These are phyloP conservation scores for Nothophaeocryptopus gaeumannii DNA, from an alignment of 2,329 filamentous ascomycete genomes.

Conservation along the genomic window DNA sequence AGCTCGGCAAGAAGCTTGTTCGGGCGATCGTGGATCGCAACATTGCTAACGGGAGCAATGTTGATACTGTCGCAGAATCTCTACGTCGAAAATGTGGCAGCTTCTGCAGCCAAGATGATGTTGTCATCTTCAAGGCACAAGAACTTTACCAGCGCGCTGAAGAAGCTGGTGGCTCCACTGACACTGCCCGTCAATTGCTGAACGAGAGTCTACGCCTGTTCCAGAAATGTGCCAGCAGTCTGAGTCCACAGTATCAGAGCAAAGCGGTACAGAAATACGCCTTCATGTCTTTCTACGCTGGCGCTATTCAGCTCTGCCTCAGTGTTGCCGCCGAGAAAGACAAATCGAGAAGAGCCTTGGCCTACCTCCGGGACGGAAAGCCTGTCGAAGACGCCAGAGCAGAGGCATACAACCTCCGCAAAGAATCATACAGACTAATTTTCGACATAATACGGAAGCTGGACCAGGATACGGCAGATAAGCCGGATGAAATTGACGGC, in stretches of 20 bases:
- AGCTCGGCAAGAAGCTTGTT: constrained; percentile 88
- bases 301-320: constrained; percentile 83
- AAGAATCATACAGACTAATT: constrained; percentile 80
- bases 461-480: constrained; percentile 65
- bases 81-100: constrained; percentile 86
- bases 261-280: constrained; percentile 77
- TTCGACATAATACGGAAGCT: constrained; percentile 76
- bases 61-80: constrained; percentile 96
- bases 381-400: constrained; percentile 68
- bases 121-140: constrained; percentile 97
- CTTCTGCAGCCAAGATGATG: constrained; percentile 96
- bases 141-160: constrained; percentile 87
- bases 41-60: constrained; percentile 93
- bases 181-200: constrained; percentile 72
- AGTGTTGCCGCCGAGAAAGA: constrained; percentile 81
- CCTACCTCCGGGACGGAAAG: constrained; percentile 82
- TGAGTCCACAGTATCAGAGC: constrained; percentile 72
- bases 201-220: constrained; percentile 89
- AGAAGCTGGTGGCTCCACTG: constrained; percentile 72
- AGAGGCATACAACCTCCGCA: constrained; percentile 66
- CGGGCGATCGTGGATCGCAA: constrained; percentile 98
- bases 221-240: constrained; percentile 77
- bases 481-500: constrained; percentile 75
- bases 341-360: constrained; percentile 77
- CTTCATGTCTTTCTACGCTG: constrained; percentile 78